Percentiles rank a stretch among this genome's conserved stretches.
Conservation (phyloP, 1,284 basidiomycete species). For the Hymenochaete sp. region DNA sequence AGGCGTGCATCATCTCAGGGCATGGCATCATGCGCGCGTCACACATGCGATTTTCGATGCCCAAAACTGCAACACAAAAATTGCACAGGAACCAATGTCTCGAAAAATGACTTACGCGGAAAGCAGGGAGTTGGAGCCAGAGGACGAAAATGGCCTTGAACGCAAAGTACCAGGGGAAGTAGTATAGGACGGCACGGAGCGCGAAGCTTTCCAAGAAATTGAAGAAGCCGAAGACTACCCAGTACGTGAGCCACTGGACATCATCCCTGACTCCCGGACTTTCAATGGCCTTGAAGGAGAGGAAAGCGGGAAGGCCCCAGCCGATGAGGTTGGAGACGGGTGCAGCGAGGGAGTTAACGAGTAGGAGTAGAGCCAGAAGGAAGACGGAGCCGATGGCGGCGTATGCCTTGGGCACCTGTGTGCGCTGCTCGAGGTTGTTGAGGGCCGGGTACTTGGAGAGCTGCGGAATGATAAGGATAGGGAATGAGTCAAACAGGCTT, state of each 20-base stretch:
- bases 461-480: conserved; percentile 38
- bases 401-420: conserved; percentile 90
- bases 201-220: conserved; percentile 78
- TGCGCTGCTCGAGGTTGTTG: conserved; percentile 79
- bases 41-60: background rate
- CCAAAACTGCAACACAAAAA: no score
- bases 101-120: conserved; percentile 60
- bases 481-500: no score
- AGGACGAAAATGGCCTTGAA: conserved; percentile 85
- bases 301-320: conserved; percentile 76
- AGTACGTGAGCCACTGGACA: conserved; percentile 85
- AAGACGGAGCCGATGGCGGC: conserved; percentile 68
- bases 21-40: conserved; percentile 11
- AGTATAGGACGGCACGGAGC: conserved; percentile 68
- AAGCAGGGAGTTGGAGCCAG: conserved; percentile 77
- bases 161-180: conserved; percentile 83
- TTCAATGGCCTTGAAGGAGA: conserved; percentile 82
- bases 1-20: no score
- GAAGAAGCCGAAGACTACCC: conserved; percentile 82
- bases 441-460: conserved; percentile 88
- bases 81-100: no score
- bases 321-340: conserved; percentile 81
- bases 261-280: conserved; percentile 65
- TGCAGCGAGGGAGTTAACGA: conserved; percentile 74
- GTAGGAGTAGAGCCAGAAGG: conserved; percentile 63